phyloP scores from a whole-genome alignment of 2,329 filamentous ascomycete genomes.

The Chaetomium globosum region DNA sequence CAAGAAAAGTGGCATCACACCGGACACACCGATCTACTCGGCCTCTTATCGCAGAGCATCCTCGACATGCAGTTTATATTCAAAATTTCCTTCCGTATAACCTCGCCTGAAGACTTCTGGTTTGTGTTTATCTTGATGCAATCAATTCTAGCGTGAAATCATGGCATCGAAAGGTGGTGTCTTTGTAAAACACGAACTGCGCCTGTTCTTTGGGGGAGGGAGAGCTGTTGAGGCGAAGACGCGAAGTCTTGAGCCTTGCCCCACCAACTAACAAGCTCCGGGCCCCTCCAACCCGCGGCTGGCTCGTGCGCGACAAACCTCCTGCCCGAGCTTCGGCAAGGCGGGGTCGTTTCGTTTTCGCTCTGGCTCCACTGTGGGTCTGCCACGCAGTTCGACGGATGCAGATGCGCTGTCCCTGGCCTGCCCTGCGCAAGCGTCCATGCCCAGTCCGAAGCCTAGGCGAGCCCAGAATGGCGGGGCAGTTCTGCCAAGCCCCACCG shows the following conservation, averaged over 20 bases:
- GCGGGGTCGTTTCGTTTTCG: slow-evolving; percentile 4
- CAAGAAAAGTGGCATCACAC: too few relatives aligned
- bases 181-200: neutral
- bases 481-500: slow-evolving; percentile 21
- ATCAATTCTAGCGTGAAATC: neutral
- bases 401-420: neutral
- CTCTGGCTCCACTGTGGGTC: slow-evolving; percentile 14
- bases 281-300: neutral
- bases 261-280: neutral
- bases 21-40: too few relatives aligned
- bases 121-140: neutral
- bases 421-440: slow-evolving; percentile 15
- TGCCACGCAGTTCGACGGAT: slow-evolving; percentile 13
- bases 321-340: neutral
- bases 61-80: neutral
- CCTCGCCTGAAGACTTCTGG: neutral
- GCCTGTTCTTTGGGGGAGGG: neutral
- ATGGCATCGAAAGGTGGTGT: neutral
- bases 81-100: neutral
- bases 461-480: slow-evolving; percentile 4
- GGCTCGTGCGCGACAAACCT: neutral
- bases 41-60: neutral
- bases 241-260: neutral
- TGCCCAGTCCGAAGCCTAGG: slow-evolving; percentile 15
- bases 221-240: neutral